phyloP scores from a whole-genome alignment of 1,284 basidiomycete species.

The Anthracocystis setariae region DNA sequence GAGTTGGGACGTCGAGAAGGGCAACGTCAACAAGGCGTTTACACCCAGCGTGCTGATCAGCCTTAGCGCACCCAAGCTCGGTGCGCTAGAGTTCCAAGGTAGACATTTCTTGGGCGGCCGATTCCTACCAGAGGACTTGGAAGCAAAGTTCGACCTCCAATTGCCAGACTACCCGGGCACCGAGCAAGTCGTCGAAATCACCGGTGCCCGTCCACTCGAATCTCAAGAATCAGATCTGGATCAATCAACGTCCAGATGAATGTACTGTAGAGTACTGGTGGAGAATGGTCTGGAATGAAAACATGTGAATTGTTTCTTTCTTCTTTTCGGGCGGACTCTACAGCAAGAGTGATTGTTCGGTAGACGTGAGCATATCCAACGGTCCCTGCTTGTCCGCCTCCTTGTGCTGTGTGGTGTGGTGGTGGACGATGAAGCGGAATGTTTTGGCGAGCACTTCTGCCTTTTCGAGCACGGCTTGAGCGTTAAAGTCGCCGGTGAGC shows the following conservation, averaged over 20 bases:
- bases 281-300: no score
- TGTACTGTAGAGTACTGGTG: no score
- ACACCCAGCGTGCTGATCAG: conserved; percentile 85
- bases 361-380: conserved; percentile 8
- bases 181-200: conserved; percentile 65
- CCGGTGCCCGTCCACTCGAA: conserved; percentile 41
- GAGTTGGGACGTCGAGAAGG: conserved; percentile 91
- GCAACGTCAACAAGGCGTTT: conserved; percentile 72
- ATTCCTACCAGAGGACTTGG: conserved; percentile 76
- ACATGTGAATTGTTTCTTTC: no score
- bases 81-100: conserved; percentile 76
- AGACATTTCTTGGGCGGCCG: conserved; percentile 94
- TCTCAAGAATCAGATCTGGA: conserved; percentile 14
- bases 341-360: neutral
- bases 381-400: neutral
- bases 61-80: conserved; percentile 92
- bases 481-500: conserved; percentile 47
- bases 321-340: neutral
- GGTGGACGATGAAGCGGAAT: conserved; percentile 3
- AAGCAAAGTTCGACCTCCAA: conserved; percentile 49
- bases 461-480: conserved; percentile 27
- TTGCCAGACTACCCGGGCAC: conserved; percentile 56
- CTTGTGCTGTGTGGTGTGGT: no score
- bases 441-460: conserved; percentile 46
- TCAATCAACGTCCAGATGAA: neutral